Evolutionary conservation across 345 rosid species (phyloP), one percentile per base, ranked within the genome.

Genomic region (Citrus trifoliata): DNA sequence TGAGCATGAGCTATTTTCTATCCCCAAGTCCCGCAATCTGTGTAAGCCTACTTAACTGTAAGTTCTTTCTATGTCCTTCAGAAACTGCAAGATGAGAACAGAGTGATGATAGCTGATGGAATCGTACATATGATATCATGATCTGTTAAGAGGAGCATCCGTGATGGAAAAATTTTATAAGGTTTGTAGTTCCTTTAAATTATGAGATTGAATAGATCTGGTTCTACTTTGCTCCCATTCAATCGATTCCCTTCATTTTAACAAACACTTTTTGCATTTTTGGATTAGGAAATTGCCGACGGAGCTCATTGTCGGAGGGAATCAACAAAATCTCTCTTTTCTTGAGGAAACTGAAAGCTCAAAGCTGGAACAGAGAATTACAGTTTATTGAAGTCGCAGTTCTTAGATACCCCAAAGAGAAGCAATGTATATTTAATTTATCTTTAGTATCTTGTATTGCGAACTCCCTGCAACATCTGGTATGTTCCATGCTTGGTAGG

Each of bases 51-150:
- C 37, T 48, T 21, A 66, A 80, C 10, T 19, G 25, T 27, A 58
- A 27, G 4, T 21, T 73, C 42, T 67, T 3, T 75, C 16, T 77
- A 25, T 46, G 76, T 77, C 82, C 67, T 82, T 72, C 93, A 96
- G 99, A 94, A 87, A 88, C 86, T 96, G 79, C 95, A 96, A 82
- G 94, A 92, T 73, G 97, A 93, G 81, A 96, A 96, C 84, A 90
- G 88, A 84, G 89, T 96, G 86, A 94, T 94, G 98, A 89, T 96
- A 71, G 91, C 87, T 51, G 93, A 88, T 22, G 98, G 88, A 18
- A 86, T 73, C 75, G 97, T 93, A 87, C 94, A 87, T 67, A 90
- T 96, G 82, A 90, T 92, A 67, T 88, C 87, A 75, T 84, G 83
- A 85, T 65, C 60, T 67, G 68, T 12, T 10, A 70, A 58, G 66